A percentile compares a stretch with the other conserved stretches of the same genome.
Conservation (phyloP, 148 eudicot species). For the Amaranthus cruentus region DNA sequence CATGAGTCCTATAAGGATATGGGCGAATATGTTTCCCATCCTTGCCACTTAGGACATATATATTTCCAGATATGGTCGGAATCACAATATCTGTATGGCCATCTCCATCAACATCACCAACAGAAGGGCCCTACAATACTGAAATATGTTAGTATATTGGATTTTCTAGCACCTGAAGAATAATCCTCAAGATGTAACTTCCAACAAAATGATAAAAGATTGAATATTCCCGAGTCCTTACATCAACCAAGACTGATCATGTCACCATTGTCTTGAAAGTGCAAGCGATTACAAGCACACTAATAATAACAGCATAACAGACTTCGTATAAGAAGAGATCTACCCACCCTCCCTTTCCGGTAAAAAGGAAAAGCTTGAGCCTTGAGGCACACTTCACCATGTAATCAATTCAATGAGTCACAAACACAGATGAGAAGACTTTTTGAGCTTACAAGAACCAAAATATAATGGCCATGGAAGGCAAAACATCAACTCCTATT, state of each 20-base stretch:
- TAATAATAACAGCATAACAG: no score
- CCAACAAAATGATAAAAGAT: no score
- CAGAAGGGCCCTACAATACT: constrained; percentile 56
- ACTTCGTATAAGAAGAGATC: no score
- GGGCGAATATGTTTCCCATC: constrained; percentile 86
- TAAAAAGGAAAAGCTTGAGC: no score
- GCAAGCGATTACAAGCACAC: no score
- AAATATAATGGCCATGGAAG: neutral
- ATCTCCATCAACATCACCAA: constrained; percentile 98
- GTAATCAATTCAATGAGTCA: neutral
- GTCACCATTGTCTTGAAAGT: no score
- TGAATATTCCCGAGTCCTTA: no score
- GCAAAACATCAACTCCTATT: neutral
- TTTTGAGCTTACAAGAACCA: neutral
- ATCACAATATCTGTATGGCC: constrained; percentile 92
- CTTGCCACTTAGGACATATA: constrained; percentile 87
- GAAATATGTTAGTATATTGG: constrained; percentile 14
- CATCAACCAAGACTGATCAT: no score
- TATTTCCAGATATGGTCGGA: constrained; percentile 86
- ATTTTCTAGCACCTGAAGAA: neutral
- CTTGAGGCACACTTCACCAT: neutral
- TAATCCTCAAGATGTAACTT: neutral
- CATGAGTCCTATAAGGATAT: constrained; percentile 94
- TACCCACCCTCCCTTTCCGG: no score
- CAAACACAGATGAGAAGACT: neutral